Evolutionary conservation across 2,329 filamentous ascomycete genomes (phyloP).

Genomic region (Arthrobotrys entomopaga): DNA sequence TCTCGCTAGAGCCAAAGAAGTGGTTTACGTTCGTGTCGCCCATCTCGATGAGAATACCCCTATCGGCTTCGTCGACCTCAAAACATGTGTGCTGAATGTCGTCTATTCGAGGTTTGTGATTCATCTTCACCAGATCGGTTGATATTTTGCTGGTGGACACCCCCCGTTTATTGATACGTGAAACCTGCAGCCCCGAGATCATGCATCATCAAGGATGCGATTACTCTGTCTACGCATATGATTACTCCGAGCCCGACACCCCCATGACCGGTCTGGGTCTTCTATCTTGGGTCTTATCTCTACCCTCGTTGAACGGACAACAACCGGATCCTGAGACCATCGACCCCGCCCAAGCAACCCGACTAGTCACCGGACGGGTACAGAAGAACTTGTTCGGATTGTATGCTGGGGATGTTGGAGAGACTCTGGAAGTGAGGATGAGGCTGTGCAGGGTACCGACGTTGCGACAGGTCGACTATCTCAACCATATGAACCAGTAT

Average conservation of each 20-base stretch:
- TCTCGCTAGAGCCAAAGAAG: constrained; percentile 51
- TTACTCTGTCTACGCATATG: constrained; percentile 96
- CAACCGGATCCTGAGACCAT: constrained; percentile 62
- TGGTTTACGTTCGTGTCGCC: constrained; percentile 51
- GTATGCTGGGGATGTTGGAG: constrained; percentile 79
- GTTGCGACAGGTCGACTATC: constrained; percentile 62
- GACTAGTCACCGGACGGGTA: constrained; percentile 86
- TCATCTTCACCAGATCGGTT: constrained; percentile 7
- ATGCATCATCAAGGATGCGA: constrained; percentile 77
- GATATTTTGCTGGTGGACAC: constrained; percentile 10
- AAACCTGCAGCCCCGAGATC: constrained; percentile 82
- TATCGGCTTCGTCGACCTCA: constrained; percentile 53
- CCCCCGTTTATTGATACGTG: constrained; percentile 15
- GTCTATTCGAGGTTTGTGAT: constrained; percentile 55
- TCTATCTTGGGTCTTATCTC: constrained; percentile 81
- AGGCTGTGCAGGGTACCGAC: constrained; percentile 82
- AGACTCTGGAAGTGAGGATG: constrained; percentile 92
- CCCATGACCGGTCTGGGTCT: constrained; percentile 95
- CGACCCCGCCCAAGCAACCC: constrained; percentile 59
- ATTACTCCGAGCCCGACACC: constrained; percentile 93
- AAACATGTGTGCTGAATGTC: constrained; percentile 52
- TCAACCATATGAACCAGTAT: constrained; percentile 56
- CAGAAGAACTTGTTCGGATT: constrained; percentile 85
- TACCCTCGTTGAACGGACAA: constrained; percentile 65
- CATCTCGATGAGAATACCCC: constrained; percentile 53